A percentile compares a stretch with the other conserved stretches of the same genome.
These are phyloP conservation scores for Pholiota molesta DNA, from an alignment of 768 basidiomycete genomes.

Conservation along the genomic window DNA sequence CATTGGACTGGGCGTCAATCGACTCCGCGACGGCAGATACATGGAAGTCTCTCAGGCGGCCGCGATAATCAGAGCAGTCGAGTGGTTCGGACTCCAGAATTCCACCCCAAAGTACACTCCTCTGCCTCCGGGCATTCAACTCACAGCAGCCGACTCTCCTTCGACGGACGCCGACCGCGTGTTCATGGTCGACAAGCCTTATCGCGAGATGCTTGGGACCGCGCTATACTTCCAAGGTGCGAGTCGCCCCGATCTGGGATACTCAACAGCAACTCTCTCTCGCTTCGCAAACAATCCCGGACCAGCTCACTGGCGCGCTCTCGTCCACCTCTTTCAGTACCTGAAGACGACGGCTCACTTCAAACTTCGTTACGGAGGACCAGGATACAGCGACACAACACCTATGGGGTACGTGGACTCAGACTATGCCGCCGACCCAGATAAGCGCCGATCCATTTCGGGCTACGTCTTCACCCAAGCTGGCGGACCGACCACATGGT, in stretches of 20 bases:
- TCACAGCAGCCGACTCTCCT: background rate
- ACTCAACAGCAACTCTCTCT: too few species aligned
- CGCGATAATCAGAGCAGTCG: background rate
- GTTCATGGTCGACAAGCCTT: conserved; percentile 30
- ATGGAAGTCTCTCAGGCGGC: too few species aligned
- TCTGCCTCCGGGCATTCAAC: background rate
- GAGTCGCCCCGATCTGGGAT: too few species aligned
- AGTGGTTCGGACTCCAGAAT: background rate
- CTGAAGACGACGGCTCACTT: conserved; percentile 27
- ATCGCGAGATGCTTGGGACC: conserved; percentile 27
- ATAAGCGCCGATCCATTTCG: too few species aligned
- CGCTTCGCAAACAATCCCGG: conserved; percentile 30
- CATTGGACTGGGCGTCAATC: background rate
- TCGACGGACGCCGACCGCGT: background rate
- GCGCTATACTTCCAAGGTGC: conserved; percentile 23
- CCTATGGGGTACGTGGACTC: too few species aligned
- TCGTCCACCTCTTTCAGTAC: conserved; percentile 38
- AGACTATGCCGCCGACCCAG: too few species aligned
- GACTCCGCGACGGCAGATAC: background rate
- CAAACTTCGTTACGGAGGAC: conserved; percentile 1
- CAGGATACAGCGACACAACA: too few species aligned
- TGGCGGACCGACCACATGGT: too few species aligned
- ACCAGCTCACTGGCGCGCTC: conserved; percentile 36
- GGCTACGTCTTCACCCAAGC: too few species aligned
- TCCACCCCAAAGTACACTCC: too few species aligned